phyloP scores from a whole-genome alignment of 2,329 filamentous ascomycete genomes.

The Botryosphaeria dothidea region DNA sequence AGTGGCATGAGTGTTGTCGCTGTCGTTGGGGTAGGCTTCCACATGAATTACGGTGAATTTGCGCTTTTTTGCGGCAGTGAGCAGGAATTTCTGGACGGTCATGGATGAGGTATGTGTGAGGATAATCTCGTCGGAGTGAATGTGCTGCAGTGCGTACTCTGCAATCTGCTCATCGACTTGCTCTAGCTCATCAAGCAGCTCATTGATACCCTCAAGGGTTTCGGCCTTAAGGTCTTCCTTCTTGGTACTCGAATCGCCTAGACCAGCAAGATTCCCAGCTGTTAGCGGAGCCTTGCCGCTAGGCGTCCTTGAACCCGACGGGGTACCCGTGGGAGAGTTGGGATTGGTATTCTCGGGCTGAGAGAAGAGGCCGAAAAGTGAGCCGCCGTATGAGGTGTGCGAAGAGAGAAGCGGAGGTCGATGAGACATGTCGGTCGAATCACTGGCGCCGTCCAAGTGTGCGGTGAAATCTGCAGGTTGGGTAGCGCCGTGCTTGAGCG shows the following conservation, averaged over 20 bases:
- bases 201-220: slow-evolving; percentile 89
- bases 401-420: slow-evolving; percentile 65
- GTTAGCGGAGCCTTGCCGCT: slow-evolving; percentile 42
- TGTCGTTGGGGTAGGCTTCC: slow-evolving; percentile 70
- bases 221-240: slow-evolving; percentile 73
- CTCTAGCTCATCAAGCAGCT: slow-evolving; percentile 93
- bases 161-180: slow-evolving; percentile 94
- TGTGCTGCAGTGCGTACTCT: slow-evolving; percentile 82
- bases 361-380: slow-evolving; percentile 86
- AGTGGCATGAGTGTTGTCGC: slow-evolving; percentile 62
- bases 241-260: slow-evolving; percentile 39
- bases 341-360: slow-evolving; percentile 54
- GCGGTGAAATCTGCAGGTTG: slow-evolving; percentile 35
- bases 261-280: slow-evolving; percentile 38
- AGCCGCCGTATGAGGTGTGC: slow-evolving; percentile 69
- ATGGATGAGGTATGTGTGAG: slow-evolving; percentile 83
- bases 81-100: slow-evolving; percentile 85
- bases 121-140: slow-evolving; percentile 90
- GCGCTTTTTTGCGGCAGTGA: slow-evolving; percentile 83
- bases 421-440: slow-evolving; percentile 37
- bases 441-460: slow-evolving; percentile 33
- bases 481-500: slow-evolving; percentile 45
- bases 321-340: slow-evolving; percentile 50
- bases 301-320: slow-evolving; percentile 48
- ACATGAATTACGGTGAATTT: slow-evolving; percentile 90